A percentile compares a stretch with the other conserved stretches of the same genome.
These are phyloP conservation scores for Blastomyces silverae DNA, from an alignment of 2,329 filamentous ascomycete genomes.

Conservation along the genomic window DNA sequence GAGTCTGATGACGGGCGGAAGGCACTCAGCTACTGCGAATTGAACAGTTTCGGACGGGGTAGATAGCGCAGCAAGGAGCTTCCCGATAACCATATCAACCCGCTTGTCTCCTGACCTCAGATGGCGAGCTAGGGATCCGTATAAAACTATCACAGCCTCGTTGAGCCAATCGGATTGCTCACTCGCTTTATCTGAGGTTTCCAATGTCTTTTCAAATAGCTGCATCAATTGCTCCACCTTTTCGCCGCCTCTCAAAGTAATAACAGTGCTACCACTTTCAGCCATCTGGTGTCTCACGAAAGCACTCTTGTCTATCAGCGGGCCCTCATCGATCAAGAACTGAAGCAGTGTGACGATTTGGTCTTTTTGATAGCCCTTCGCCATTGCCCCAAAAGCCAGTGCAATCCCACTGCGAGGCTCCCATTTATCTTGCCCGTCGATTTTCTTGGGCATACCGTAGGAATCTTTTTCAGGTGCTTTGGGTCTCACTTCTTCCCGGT, in stretches of 20 bases:
- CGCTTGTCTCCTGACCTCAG: constrained; percentile 77
- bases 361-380: constrained; percentile 58
- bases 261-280: constrained; percentile 74
- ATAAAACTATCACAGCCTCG: constrained; percentile 95
- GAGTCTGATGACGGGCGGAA: constrained; percentile 81
- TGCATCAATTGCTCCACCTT: constrained; percentile 88
- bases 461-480: constrained; percentile 78
- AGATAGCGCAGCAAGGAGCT: constrained; percentile 76
- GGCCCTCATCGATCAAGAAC: constrained; percentile 79
- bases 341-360: constrained; percentile 71
- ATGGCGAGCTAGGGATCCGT: constrained; percentile 87
- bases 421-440: constrained; percentile 83
- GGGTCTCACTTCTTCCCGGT: constrained; percentile 73
- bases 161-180: constrained; percentile 83
- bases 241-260: constrained; percentile 70
- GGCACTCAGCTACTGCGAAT: constrained; percentile 88
- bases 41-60: constrained; percentile 96
- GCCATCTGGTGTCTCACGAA: constrained; percentile 84
- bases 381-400: constrained; percentile 75
- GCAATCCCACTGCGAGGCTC: constrained; percentile 85
- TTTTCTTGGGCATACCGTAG: constrained; percentile 89
- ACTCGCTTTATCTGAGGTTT: constrained; percentile 72
- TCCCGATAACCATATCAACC: constrained; percentile 78
- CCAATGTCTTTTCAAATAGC: constrained; percentile 82
- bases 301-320: constrained; percentile 73